These are phyloP conservation scores for Neoascochyta sp. DNA, from an alignment of 2,329 filamentous ascomycete species.

Conservation along the genomic window DNA sequence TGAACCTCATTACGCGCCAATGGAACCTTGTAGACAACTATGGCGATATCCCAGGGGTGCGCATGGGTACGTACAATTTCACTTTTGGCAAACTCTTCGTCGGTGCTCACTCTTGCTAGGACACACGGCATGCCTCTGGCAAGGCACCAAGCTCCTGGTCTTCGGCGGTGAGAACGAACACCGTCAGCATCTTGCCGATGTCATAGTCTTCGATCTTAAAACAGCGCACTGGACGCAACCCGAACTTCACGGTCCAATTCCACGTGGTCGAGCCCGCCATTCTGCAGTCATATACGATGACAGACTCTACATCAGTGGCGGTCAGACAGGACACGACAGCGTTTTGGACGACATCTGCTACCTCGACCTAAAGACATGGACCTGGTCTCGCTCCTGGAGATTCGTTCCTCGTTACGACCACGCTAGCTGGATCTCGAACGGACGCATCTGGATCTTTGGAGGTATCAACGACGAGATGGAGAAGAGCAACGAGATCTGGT, in stretches of 20 bases:
- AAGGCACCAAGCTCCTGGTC: slow-evolving; percentile 91
- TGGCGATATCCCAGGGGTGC: slow-evolving; percentile 92
- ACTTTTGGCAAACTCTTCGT: too few species aligned
- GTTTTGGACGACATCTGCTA: slow-evolving; percentile 96
- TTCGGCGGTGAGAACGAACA: slow-evolving; percentile 99
- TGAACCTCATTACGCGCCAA: slow-evolving; percentile 82
- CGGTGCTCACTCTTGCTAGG: slow-evolving; percentile 53
- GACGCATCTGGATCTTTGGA: slow-evolving; percentile 93
- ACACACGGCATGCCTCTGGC: slow-evolving; percentile 90
- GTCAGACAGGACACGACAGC: slow-evolving; percentile 90
- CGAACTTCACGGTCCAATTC: slow-evolving; percentile 75
- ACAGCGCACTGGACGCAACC: slow-evolving; percentile 95
- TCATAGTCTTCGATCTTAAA: slow-evolving; percentile 93
- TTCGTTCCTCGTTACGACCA: slow-evolving; percentile 96
- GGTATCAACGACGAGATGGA: slow-evolving; percentile 96
- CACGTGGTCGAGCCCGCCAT: slow-evolving; percentile 86
- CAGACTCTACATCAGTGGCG: slow-evolving; percentile 91
- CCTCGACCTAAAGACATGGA: slow-evolving; percentile 93
- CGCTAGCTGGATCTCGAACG: slow-evolving; percentile 87
- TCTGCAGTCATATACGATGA: slow-evolving; percentile 93
- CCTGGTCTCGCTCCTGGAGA: slow-evolving; percentile 93
- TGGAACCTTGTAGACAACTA: slow-evolving; percentile 98
- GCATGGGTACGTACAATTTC: slow-evolving; percentile 78
- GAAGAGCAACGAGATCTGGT: slow-evolving; percentile 93
- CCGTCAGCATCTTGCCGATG: slow-evolving; percentile 87